Conservation (phyloP, 2,329 filamentous ascomycete species). For the Pseudocercospora crystallina region DNA sequence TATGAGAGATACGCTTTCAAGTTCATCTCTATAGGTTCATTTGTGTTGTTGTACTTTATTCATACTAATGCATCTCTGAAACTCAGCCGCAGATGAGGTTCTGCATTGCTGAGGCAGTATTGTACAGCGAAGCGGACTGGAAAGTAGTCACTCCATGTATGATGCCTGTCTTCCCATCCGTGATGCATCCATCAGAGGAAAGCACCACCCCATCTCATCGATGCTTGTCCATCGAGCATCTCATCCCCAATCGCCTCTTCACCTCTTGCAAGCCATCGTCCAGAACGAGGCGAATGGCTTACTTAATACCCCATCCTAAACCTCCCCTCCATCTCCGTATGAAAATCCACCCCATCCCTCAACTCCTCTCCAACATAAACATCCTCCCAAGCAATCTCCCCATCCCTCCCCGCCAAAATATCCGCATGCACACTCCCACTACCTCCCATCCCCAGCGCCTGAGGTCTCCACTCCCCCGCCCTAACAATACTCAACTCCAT, state of each 20-base stretch:
- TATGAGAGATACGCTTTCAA: no score
- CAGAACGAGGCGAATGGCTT: slow-evolving; percentile 20
- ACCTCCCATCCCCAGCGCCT: slow-evolving; percentile 51
- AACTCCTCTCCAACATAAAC: slow-evolving; percentile 76
- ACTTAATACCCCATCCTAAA: slow-evolving; percentile 68
- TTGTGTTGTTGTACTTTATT: no score
- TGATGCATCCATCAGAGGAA: not conserved
- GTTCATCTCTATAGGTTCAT: no score
- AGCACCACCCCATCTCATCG: not conserved
- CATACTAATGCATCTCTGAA: no score
- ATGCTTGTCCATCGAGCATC: not conserved
- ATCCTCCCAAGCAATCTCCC: slow-evolving; percentile 86
- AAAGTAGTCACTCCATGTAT: slow-evolving; percentile 7
- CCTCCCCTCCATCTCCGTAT: slow-evolving; percentile 92
- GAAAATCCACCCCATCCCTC: slow-evolving; percentile 67
- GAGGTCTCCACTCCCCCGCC: slow-evolving; percentile 76
- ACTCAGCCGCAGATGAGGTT: no score
- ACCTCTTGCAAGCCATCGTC: not conserved
- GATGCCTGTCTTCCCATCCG: not conserved
- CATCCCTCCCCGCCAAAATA: slow-evolving; percentile 74
- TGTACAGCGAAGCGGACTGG: slow-evolving; percentile 15
- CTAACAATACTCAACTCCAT: slow-evolving; percentile 93
- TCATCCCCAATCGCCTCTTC: slow-evolving; percentile 9
- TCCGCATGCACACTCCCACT: slow-evolving; percentile 74
- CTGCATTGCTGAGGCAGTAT: slow-evolving; percentile 1